Base-by-base conservation (phyloP, 106 monocot species). In the Platanthera guangdongensis region DNA sequence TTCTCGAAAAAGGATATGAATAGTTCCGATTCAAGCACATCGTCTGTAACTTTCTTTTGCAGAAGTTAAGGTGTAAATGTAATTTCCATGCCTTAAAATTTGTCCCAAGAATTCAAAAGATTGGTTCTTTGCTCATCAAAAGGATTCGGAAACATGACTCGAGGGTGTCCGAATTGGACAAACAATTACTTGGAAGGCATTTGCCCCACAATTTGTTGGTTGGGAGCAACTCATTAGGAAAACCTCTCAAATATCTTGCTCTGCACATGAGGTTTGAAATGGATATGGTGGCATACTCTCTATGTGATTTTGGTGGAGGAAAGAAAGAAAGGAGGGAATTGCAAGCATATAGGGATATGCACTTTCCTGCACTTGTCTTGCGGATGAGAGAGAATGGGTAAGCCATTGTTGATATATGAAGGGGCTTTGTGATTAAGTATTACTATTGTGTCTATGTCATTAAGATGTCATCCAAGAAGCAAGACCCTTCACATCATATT, bases 261-360 rank as follows among this genome's bases (percentile, higher is more conserved):
- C 76, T 95, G n/a, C 95, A 95, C 65, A 78, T 95, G 92, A 78
- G 95, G 73, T 95, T 95, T 80, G 95, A 95, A 84, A 84, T 88
- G 75, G 95, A 95, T 78, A 95, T 95, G 95, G 92, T 92, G n/a
- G 95, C 95, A 30, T 95, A 95, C 67, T 95, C 95, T 51, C 73
- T 83, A 28, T 95, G 95, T 63, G 84, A 90, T 51, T 95, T 95
- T 80, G 95, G 92, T 75, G 95, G 95, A 4, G 90, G 95, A 65
- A 84, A 86, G 75, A 83, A 46, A 9, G 95, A 95, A 79, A 83
- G 72, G 74, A 81, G 59, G 60, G 95, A 95, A 80, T 78, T 95
- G 67, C 86, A 95, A 77, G 89, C 84, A 28, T 95, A 95, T 50
- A 84, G 95, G 77, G 92, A 92, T 75, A 83, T 84, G 15, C 95